These are phyloP conservation scores for Diaporthe sp. DNA, from an alignment of 2,329 filamentous ascomycete species.

Conservation along the genomic window DNA sequence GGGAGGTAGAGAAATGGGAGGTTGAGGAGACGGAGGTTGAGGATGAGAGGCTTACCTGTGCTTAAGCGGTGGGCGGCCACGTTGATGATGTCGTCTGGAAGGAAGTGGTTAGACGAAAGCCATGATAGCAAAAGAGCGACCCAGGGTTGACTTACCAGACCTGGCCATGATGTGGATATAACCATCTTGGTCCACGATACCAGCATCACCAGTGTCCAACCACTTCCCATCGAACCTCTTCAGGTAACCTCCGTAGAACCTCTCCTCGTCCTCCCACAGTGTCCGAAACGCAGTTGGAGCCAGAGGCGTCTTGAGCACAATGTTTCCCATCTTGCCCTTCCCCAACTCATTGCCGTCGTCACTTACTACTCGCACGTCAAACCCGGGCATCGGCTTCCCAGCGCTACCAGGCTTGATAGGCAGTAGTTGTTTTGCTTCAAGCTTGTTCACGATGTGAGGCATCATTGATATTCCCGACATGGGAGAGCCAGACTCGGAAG, in stretches of 20 bases:
- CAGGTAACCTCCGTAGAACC: conserved; percentile 88
- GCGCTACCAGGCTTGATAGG: conserved; percentile 85
- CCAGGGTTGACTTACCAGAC: conserved; percentile 40
- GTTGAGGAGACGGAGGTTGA: too few relatives aligned
- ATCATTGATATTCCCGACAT: conserved; percentile 66
- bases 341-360: conserved; percentile 79
- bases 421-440: conserved; percentile 62
- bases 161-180: conserved; percentile 74
- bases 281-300: conserved; percentile 88
- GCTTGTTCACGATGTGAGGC: conserved; percentile 57
- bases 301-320: conserved; percentile 84
- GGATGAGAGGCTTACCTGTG: conserved; percentile 68
- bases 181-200: conserved; percentile 81
- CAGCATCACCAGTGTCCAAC: conserved; percentile 92
- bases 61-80: conserved; percentile 94
- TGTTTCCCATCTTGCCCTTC: conserved; percentile 87
- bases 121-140: conserved; percentile 58
- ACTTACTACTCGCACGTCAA: conserved; percentile 86
- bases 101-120: conserved; percentile 38
- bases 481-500: conserved; percentile 67
- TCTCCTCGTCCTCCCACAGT: conserved; percentile 85
- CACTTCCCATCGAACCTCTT: conserved; percentile 84
- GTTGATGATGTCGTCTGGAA: conserved; percentile 86
- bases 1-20: not conserved
- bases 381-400: conserved; percentile 91